Conservation (phyloP, 768 basidiomycete genomes). For the Psilocybe cubensis region DNA sequence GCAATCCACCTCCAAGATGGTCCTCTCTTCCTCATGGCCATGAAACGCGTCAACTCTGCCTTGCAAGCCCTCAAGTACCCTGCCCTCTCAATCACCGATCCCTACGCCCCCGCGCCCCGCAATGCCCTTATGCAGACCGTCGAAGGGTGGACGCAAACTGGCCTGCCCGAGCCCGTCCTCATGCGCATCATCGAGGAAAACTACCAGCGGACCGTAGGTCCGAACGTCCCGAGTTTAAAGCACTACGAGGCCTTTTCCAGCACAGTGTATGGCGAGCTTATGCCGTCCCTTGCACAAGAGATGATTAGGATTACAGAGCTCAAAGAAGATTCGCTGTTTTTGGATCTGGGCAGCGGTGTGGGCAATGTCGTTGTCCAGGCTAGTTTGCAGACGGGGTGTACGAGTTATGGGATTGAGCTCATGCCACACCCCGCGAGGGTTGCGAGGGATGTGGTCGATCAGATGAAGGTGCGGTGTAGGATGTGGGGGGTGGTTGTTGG, state of each 20-base stretch:
- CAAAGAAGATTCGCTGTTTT: slow-evolving; percentile 64
- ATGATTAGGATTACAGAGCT: slow-evolving; percentile 62
- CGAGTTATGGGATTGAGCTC: slow-evolving; percentile 78
- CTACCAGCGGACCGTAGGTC: slow-evolving; percentile 93
- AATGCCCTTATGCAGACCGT: slow-evolving; percentile 56
- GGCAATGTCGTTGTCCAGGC: slow-evolving; percentile 86
- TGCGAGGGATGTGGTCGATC: slow-evolving; percentile 74
- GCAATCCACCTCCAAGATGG: slow-evolving; percentile 74
- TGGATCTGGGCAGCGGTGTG: slow-evolving; percentile 88
- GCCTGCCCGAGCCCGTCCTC: slow-evolving; percentile 67
- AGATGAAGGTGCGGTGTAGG: slow-evolving; percentile 75
- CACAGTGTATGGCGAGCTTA: slow-evolving; percentile 89
- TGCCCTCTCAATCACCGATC: slow-evolving; percentile 50
- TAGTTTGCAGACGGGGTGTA: slow-evolving; percentile 78
- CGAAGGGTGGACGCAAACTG: slow-evolving; percentile 51
- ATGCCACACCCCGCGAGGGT: slow-evolving; percentile 79
- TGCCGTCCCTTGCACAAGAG: slow-evolving; percentile 80
- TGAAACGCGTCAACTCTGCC: slow-evolving; percentile 63
- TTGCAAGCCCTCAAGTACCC: slow-evolving; percentile 72
- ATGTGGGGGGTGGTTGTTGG: slow-evolving; percentile 92
- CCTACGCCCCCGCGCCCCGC: slow-evolving; percentile 43
- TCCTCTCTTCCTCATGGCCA: slow-evolving; percentile 66
- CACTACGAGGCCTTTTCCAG: slow-evolving; percentile 85
- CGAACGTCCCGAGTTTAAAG: slow-evolving; percentile 78
- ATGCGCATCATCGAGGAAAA: slow-evolving; percentile 86